Evolutionary conservation across 176 grass and related monocot species (phyloP), one percentile per base, ranked within the genome.

Genomic region (Rhynchospora tenuis): DNA sequence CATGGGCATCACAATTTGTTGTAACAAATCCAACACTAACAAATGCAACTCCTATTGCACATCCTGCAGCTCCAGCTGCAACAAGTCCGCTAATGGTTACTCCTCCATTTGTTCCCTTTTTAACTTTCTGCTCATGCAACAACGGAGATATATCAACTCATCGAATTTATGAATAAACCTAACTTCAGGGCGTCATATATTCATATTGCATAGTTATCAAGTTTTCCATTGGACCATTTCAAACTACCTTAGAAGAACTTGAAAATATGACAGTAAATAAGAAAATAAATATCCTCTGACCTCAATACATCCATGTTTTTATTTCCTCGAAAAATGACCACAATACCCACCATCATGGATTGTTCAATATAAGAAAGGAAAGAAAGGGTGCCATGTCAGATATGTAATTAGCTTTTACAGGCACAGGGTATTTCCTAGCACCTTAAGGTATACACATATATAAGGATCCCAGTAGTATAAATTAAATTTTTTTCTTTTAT

Each of bases 71-170:
- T 78, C 89, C 87, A 48, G 96, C 96, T 89, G 93, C 96, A 0
- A 85, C 69, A 88, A 95, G 65, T 78, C 96, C 96, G 57, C 90
- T 84, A 0, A 89, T 57, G 3, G 91, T 98, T 78, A 98, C 86
- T 24, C 89, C 96, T 48, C 93, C 96, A 87, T 98, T 98, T 70
- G 95, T 95, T 44, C 89, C 96, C 85, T 90, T 98, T 52, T 59
- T 56, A 72, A 95, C 96, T 59, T 70, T 93, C 96, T 98, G 86
- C 78, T 46, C 27, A 84, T 86, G 69, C 66, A 87, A 56, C 12
- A 80, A 71, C 12, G 59, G 24, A 83, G 29, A 84, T 31, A 64
- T 14, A 12, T 82, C 52, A 69, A 19, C 55, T 12, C 22, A 67
- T 26, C 31, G 33, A 56, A 56, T 3, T 66, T 79, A 31, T 59